Evolutionary conservation across 1,284 basidiomycete species (phyloP), one percentile per base, ranked within the genome.

Genomic region (Papiliotrema fonsecae): DNA sequence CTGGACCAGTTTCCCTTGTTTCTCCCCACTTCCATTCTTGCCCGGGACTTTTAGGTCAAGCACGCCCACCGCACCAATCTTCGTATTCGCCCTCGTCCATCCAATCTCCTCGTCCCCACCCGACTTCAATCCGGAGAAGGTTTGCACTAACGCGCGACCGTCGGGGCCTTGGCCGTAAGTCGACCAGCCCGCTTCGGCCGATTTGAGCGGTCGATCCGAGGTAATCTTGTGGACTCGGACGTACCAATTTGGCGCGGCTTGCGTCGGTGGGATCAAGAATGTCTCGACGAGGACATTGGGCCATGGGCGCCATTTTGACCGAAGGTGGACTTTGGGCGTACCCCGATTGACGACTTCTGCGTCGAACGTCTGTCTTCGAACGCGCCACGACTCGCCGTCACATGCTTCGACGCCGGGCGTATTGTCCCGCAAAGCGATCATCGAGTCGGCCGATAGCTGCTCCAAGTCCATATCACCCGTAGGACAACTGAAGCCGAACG

Each of bases 401-500:
- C 57, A 56, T 2, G 47, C 49, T 9, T 71, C 75, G 56, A 83
- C 81, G 19, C 65, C 67, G 3, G 64, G 54, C 3, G 62, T 55
- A 21, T 58, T 53, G 56, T 84, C 84, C 58, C 81, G 81, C 30
- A 87, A 72, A 9, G 83, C 84, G 28, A 87, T 76, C 53, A 83
- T 81, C 50, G 76, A 82, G 67, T 88, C 86, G 0, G 78, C 82
- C 6, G 80, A 83, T 10, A 82, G 76, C 63, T 87, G 85, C 56
- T 86, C 84, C 35, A 87, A 77, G 13, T 82, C 84, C 45, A 81
- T 78, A 60, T 77, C 74, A 11, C 85, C 85, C 0, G 82, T 81
- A 9, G 85, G 82, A 18, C 86, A 83, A 58, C 81, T 83, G 72
- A 86, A 87, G 4, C 84, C 85, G 59, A 87, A 87, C 1, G 83